Percentiles rank a stretch among this genome's conserved stretches.
Conservation (phyloP, 2,329 filamentous ascomycete genomes). For the Colletotrichum sojae region DNA sequence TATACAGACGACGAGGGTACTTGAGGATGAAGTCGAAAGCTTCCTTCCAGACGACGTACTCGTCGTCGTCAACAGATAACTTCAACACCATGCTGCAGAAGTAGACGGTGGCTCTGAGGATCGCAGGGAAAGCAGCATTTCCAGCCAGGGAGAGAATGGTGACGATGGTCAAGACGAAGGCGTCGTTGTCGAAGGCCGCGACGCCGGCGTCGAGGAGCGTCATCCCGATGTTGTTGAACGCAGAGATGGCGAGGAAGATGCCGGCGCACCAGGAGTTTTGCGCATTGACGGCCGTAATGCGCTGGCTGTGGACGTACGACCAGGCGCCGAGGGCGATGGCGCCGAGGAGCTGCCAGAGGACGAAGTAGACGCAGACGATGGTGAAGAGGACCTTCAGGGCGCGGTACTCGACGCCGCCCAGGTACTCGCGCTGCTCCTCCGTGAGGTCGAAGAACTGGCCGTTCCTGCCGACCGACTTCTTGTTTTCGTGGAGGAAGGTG, state of each 20-base stretch:
- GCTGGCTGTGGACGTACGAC: conserved; percentile 66
- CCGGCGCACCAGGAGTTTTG: conserved; percentile 78
- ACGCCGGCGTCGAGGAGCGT: conserved; percentile 77
- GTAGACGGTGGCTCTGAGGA: conserved; percentile 74
- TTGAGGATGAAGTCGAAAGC: conserved; percentile 68
- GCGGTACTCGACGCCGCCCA: conserved; percentile 76
- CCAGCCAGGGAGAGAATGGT: conserved; percentile 73
- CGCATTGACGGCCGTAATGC: conserved; percentile 65
- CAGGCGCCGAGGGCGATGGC: conserved; percentile 72
- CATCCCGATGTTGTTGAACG: conserved; percentile 81
- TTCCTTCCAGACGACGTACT: conserved; percentile 59
- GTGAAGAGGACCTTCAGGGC: conserved; percentile 73
- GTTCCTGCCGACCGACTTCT: conserved; percentile 63
- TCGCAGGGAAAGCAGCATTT: conserved; percentile 76
- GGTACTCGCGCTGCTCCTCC: conserved; percentile 66
- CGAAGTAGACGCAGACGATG: conserved; percentile 73
- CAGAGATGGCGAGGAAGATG: conserved; percentile 76
- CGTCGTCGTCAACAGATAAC: conserved; percentile 53
- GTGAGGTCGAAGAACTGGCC: conserved; percentile 68
- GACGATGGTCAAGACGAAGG: conserved; percentile 67
- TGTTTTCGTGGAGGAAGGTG: conserved; percentile 41
- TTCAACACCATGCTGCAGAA: conserved; percentile 58
- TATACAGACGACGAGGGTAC: conserved; percentile 72
- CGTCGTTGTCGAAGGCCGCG: conserved; percentile 68
- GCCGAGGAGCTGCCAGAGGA: conserved; percentile 71